Evolutionary conservation across 257 asterid genomes (phyloP).

Genomic region (Thymus quinquecostatus): DNA sequence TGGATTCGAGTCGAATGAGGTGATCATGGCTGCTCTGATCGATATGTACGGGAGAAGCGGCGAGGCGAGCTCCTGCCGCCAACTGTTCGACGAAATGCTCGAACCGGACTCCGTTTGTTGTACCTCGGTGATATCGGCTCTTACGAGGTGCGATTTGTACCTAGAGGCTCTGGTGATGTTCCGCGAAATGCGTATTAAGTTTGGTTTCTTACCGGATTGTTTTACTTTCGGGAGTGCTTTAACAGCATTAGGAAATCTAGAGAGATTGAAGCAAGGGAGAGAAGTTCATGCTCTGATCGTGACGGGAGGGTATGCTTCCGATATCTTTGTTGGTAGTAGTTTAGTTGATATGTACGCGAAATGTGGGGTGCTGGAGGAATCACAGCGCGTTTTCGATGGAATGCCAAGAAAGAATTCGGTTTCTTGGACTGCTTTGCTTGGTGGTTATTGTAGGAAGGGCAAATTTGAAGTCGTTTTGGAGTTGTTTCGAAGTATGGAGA

Average conservation of each 20-base stretch:
- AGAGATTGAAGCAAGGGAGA: constrained; percentile 67
- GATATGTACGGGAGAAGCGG: constrained; percentile 82
- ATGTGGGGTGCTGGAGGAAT: constrained; percentile 45
- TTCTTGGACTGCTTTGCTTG: constrained; percentile 88
- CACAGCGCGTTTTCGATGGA: constrained; percentile 66
- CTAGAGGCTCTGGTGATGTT: constrained; percentile 62
- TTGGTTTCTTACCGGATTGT: constrained; percentile 36
- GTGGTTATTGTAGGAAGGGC: constrained; percentile 77
- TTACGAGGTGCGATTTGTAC: constrained; percentile 75
- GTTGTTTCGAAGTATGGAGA: constrained; percentile 27
- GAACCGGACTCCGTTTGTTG: constrained; percentile 84
- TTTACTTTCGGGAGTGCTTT: constrained; percentile 75
- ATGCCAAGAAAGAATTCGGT: constrained; percentile 72
- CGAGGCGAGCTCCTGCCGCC: constrained; percentile 36
- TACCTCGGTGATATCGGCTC: constrained; percentile 71
- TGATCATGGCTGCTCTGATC: constrained; percentile 57
- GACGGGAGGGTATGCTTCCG: constrained; percentile 9
- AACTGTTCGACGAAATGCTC: constrained; percentile 73
- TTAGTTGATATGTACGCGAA: constrained; percentile 30
- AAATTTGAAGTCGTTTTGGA: constrained; percentile 55
- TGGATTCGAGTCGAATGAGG: constrained; percentile 26
- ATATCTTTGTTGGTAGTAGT: constrained; percentile 31
- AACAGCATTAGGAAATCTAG: constrained; percentile 79
- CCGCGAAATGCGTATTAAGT: constrained; percentile 43
- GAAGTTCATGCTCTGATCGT: constrained; percentile 42